phyloP scores from a whole-genome alignment of 768 basidiomycete species.

The Scleroderma bovista region DNA sequence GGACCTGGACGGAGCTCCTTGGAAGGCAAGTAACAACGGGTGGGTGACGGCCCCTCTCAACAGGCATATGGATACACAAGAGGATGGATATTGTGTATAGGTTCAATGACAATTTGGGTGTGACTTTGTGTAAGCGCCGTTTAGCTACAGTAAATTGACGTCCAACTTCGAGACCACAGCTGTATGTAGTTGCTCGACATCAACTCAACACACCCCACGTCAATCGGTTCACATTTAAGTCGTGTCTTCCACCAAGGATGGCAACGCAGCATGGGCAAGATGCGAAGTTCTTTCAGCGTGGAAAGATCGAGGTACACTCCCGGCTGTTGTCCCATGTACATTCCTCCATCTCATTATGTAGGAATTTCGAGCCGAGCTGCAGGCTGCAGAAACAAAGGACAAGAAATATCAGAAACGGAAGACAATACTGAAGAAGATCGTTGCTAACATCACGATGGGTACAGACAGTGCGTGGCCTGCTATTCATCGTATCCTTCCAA shows the following conservation, averaged over 20 bases:
- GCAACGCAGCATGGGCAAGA: conserved; percentile 66
- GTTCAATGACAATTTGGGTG: too few species aligned
- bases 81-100: too few species aligned
- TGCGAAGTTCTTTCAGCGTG: conserved; percentile 88
- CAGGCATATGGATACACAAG: conserved; percentile 12
- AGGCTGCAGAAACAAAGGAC: conserved; percentile 90
- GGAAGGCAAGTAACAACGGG: conserved; percentile 9
- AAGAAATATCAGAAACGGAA: conserved; percentile 94
- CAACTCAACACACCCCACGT: conserved; percentile 1
- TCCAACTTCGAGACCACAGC: too few species aligned
- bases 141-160: background rate
- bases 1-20: conserved; percentile 14
- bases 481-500: conserved; percentile 8
- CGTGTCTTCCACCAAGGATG: conserved; percentile 24
- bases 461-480: conserved; percentile 79
- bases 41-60: conserved; percentile 4
- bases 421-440: conserved; percentile 93
- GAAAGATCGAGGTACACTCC: conserved; percentile 78
- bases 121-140: background rate
- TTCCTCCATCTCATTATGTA: conserved; percentile 26
- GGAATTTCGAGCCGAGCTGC: conserved; percentile 90
- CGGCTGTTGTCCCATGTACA: conserved; percentile 4
- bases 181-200: too few species aligned
- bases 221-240: background rate
- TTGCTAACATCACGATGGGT: conserved; percentile 99